Evolutionary conservation across 768 basidiomycete species (phyloP).

Genomic region (Serendipita sp.): DNA sequence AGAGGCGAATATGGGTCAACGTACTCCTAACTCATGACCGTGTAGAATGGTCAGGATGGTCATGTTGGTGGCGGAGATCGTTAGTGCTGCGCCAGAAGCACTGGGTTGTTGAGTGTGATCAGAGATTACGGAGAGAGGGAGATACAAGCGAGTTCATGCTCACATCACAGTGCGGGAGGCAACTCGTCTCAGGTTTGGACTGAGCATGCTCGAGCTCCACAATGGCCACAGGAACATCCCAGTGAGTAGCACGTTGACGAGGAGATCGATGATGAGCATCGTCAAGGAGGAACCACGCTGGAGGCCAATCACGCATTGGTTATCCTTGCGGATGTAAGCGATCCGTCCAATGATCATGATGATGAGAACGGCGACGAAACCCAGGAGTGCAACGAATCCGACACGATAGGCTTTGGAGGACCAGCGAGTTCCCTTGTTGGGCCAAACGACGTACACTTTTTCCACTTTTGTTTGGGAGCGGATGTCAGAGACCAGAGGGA

Average conservation of each 20-base stretch:
- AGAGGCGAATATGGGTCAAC: neutral
- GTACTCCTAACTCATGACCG: constrained; percentile 27
- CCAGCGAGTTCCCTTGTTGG: constrained; percentile 17
- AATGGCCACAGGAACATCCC: constrained; percentile 34
- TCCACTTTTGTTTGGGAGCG: neutral
- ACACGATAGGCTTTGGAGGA: constrained; percentile 28
- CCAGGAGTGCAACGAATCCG: constrained; percentile 23
- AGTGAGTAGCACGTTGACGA: constrained; percentile 17
- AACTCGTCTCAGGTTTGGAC: constrained; percentile 22
- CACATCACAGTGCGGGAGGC: constrained; percentile 31
- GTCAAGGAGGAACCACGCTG: constrained; percentile 22
- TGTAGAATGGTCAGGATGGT: constrained; percentile 29
- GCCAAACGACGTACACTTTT: constrained; percentile 16
- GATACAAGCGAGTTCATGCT: constrained; percentile 13
- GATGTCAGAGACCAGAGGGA: constrained; percentile 18
- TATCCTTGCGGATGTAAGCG: constrained; percentile 23
- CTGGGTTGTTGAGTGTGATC: constrained; percentile 15
- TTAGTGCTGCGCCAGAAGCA: constrained; percentile 31
- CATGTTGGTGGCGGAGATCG: constrained; percentile 35
- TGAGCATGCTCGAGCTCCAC: constrained; percentile 21
- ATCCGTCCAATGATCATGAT: constrained; percentile 26
- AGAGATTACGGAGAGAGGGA: neutral
- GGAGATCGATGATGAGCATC: constrained; percentile 18
- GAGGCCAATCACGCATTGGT: constrained; percentile 34
- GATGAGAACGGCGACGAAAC: constrained; percentile 27